Conservation (phyloP, 78 protist genomes). For the Protostelium mycophagum region DNA sequence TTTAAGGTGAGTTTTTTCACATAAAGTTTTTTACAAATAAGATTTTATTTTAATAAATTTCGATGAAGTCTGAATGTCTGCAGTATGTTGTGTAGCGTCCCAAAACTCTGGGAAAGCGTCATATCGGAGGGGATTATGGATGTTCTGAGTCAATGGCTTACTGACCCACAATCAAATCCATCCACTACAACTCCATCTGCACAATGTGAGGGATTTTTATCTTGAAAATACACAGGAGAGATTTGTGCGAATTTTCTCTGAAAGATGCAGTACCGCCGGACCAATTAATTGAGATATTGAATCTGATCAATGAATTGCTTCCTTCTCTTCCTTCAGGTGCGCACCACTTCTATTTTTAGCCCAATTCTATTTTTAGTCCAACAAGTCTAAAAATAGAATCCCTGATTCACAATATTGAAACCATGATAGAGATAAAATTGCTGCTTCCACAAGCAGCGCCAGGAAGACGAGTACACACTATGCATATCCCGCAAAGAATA, state of each 20-base stretch:
- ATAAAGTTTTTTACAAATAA: too few species aligned
- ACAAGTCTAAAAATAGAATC: too few species aligned
- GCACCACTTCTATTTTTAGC: too few species aligned
- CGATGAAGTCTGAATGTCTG: not conserved
- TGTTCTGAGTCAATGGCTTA: not conserved
- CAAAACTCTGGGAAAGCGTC: not conserved
- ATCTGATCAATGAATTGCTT: constrained; percentile 46
- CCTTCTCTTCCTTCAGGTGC: constrained; percentile 53
- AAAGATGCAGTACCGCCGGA: not conserved
- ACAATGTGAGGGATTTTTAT: not conserved
- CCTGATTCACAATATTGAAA: constrained; percentile 12
- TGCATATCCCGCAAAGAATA: not conserved
- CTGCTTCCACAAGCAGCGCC: not conserved
- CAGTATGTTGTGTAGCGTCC: not conserved
- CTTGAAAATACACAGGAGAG: not conserved
- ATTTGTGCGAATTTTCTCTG: not conserved
- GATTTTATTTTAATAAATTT: too few species aligned
- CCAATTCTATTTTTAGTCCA: too few species aligned
- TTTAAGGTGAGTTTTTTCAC: constrained; percentile 7
- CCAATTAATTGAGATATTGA: constrained; percentile 15
- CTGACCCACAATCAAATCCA: not conserved
- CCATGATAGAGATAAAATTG: not conserved
- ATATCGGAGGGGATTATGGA: not conserved
- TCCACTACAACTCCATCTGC: not conserved
- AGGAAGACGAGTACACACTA: not conserved